Percentiles rank a stretch among this genome's conserved stretches.
Conservation (phyloP, 192 early-diverging fungal species). For the Backusella mclennaniae region DNA sequence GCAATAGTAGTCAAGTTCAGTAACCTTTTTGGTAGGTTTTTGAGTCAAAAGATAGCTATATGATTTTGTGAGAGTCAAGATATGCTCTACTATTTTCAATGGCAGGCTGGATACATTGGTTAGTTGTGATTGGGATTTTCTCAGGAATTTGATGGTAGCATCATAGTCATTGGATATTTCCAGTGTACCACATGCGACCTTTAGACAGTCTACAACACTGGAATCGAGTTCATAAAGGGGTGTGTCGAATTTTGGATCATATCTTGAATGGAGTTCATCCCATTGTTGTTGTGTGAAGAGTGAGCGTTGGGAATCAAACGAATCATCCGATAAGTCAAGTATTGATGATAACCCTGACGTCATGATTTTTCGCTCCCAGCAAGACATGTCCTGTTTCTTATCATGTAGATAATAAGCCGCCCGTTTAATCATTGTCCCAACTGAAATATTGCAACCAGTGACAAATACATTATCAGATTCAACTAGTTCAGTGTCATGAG, state of each 20-base stretch:
- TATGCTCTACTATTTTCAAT: background rate
- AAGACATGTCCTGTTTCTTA: background rate
- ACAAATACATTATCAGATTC: background rate
- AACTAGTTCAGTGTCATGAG: background rate
- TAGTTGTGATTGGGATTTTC: background rate
- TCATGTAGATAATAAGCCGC: background rate
- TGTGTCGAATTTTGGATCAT: background rate
- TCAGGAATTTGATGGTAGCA: background rate
- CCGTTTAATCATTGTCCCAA: background rate
- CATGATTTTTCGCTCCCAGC: background rate
- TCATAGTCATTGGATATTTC: background rate
- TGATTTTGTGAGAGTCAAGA: background rate
- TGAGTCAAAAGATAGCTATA: background rate
- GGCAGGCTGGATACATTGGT: background rate
- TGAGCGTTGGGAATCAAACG: background rate
- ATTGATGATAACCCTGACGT: background rate
- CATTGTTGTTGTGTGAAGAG: background rate
- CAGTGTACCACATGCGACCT: background rate
- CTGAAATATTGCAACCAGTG: background rate
- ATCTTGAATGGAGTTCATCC: background rate
- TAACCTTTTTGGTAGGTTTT: background rate
- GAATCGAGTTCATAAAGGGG: background rate
- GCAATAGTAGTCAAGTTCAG: background rate
- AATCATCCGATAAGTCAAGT: background rate
- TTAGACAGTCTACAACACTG: background rate